These are phyloP conservation scores for Mycena floridula DNA, from an alignment of 768 basidiomycete genomes.

Conservation along the genomic window DNA sequence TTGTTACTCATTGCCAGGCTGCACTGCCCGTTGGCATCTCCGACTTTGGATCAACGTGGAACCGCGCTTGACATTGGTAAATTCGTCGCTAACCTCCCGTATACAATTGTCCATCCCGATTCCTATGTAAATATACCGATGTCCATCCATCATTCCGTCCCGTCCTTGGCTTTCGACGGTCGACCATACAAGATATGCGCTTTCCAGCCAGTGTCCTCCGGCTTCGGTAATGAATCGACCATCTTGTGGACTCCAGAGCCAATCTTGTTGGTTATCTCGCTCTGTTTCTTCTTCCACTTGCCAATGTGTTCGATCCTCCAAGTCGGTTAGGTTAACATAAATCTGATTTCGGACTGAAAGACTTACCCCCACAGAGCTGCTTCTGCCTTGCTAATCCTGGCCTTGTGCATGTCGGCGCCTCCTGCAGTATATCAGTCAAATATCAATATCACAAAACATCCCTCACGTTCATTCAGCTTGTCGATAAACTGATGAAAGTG, in stretches of 20 bases:
- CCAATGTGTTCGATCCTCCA: constrained; percentile 41
- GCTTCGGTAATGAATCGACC: background rate
- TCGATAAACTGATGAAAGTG: constrained; percentile 55
- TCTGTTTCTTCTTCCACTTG: constrained; percentile 37
- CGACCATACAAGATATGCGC: constrained; percentile 26
- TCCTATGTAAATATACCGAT: too few relatives aligned
- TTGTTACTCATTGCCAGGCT: constrained; percentile 30
- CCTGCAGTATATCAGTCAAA: too few relatives aligned
- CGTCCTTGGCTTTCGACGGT: constrained; percentile 1
- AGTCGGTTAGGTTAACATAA: background rate
- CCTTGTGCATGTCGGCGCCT: constrained; percentile 54
- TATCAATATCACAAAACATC: too few relatives aligned
- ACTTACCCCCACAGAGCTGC: constrained; percentile 48
- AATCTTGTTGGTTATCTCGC: too few relatives aligned
- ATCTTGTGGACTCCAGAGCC: too few relatives aligned
- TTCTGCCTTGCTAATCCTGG: constrained; percentile 57
- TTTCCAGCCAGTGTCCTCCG: constrained; percentile 19
- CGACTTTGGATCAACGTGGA: constrained; percentile 59
- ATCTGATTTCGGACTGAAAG: background rate
- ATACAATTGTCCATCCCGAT: too few relatives aligned
- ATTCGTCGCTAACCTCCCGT: too few relatives aligned
- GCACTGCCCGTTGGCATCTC: constrained; percentile 67
- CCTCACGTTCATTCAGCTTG: constrained; percentile 38
- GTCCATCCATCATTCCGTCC: background rate
- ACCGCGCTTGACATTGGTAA: constrained; percentile 59